Conservation (phyloP, 2,329 filamentous ascomycete genomes). For the Spiromastix sp. region DNA sequence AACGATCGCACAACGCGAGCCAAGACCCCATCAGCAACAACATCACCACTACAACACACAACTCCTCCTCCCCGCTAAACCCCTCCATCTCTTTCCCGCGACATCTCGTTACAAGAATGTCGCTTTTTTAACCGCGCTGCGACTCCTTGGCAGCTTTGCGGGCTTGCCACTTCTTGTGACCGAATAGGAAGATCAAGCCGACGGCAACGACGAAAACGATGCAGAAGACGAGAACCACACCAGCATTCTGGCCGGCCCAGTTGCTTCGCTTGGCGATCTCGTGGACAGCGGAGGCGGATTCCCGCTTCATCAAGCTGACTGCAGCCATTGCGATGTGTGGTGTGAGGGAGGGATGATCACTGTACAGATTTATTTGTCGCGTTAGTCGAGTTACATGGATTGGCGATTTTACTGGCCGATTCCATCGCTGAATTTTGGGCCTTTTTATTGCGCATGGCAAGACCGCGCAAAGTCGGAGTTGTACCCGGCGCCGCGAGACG, state of each 20-base stretch:
- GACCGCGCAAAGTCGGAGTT: no score
- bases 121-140: slow-evolving; percentile 8
- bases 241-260: slow-evolving; percentile 48
- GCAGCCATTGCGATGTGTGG: slow-evolving; percentile 18
- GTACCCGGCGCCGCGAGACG: no score
- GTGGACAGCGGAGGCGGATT: slow-evolving; percentile 8
- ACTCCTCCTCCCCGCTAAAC: not conserved
- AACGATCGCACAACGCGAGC: no score
- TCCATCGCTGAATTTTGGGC: no score
- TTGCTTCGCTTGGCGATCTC: slow-evolving; percentile 43
- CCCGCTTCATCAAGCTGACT: slow-evolving; percentile 17
- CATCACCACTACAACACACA: not conserved
- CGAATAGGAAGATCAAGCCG: slow-evolving; percentile 41
- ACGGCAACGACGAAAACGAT: slow-evolving; percentile 48
- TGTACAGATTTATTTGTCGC: no score
- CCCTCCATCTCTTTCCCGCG: no score
- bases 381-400: no score
- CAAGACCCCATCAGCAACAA: no score
- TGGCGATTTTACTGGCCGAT: no score
- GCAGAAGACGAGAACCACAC: slow-evolving; percentile 53
- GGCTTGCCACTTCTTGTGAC: slow-evolving; percentile 35
- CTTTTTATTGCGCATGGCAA: no score
- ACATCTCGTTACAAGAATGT: no score
- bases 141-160: slow-evolving; percentile 18
- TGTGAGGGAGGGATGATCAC: no score